Percentiles rank a stretch among this genome's conserved stretches.
phyloP scores from a whole-genome alignment of 306 rosid genomes.

The Hippophae tibetana region DNA sequence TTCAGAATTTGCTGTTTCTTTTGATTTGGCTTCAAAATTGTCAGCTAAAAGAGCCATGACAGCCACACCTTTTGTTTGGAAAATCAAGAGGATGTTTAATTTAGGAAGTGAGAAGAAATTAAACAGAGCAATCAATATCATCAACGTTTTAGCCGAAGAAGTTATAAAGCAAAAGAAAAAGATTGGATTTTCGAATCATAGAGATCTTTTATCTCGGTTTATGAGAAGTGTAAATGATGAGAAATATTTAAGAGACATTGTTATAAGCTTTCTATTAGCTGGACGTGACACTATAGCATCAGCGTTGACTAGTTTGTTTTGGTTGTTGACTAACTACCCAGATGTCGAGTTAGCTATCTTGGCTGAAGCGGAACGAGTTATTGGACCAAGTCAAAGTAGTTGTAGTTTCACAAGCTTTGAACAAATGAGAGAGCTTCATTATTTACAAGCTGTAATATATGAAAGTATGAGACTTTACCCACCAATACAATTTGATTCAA shows the following conservation, averaged over 20 bases:
- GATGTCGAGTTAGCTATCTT: slow-evolving; percentile 32
- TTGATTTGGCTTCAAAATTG: slow-evolving; percentile 49
- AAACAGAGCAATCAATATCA: slow-evolving; percentile 31
- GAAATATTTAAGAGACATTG: slow-evolving; percentile 55
- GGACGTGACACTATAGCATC: slow-evolving; percentile 82
- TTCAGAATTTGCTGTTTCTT: slow-evolving; percentile 38
- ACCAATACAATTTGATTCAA: slow-evolving; percentile 83
- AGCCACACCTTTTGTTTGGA: slow-evolving; percentile 55
- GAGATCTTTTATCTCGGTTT: slow-evolving; percentile 69
- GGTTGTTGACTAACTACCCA: slow-evolving; percentile 38
- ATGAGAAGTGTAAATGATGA: slow-evolving; percentile 58
- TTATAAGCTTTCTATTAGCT: slow-evolving; percentile 65
- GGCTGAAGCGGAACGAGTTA: slow-evolving; percentile 43
- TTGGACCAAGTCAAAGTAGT: slow-evolving; percentile 14
- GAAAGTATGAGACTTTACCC: slow-evolving; percentile 85
- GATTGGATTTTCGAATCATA: slow-evolving; percentile 15
- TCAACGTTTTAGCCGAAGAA: slow-evolving; percentile 29
- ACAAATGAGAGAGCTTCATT: slow-evolving; percentile 50
- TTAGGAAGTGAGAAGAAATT: slow-evolving; percentile 60
- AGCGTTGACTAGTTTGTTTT: slow-evolving; percentile 56
- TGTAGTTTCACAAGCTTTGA: slow-evolving; percentile 23
- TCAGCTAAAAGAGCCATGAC: slow-evolving; percentile 66
- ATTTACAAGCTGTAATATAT: slow-evolving; percentile 49
- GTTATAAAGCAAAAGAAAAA: slow-evolving; percentile 35
- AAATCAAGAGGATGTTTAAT: slow-evolving; percentile 33